Evolutionary conservation across 2,329 filamentous ascomycete species (phyloP), one percentile per base, ranked within the genome.

Genomic region (Fusarium chuoi): DNA sequence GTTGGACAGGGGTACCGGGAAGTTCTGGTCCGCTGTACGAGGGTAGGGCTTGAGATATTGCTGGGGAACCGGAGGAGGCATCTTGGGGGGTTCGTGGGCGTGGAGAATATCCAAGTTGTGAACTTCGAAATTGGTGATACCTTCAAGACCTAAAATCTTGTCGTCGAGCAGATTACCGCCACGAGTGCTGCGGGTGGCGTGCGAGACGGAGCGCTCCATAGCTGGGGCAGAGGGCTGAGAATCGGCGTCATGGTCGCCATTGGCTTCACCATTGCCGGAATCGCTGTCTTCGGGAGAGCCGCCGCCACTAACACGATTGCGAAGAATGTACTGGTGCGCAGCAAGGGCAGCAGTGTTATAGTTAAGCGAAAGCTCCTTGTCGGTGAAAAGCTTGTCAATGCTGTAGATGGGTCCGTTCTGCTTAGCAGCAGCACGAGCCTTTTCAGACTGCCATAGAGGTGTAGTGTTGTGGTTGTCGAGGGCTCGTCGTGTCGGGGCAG

Each of bases 371-470:
- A 93, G 85, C 82, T 93, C 91, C 81, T 91, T 92, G 75, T 93
- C 91, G 0, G 90, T 92, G 57, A 93, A 93, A 42, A 93, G 87
- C 83, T 92, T 92, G 76, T 92, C 90, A 67, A 93, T 88, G 78
- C 88, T 92, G 79, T 91, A 92, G 4, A 90, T 82, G 0, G 89
- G 87, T 14, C 89, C 90, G 26, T 88, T 87, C 76, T 90, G 87
- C 78, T 88, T 88, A 64, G 87, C 83, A 62, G 85, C 83, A 65
- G 84, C 82, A 73, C 86, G 84, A 59, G 89, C 83, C 78, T 89
- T 88, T 74, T 92, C 90, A 57, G 85, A 88, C 77, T 89, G 88
- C 89, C 90, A 92, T 30, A 91, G 82, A 12, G 89, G 85, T 4
- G 90, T 92, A 36, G 87, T 90, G 75, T 84, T 88, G 62, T 87